phyloP scores from a whole-genome alignment of 768 basidiomycete species.

The Sistotremastrum suecicum region DNA sequence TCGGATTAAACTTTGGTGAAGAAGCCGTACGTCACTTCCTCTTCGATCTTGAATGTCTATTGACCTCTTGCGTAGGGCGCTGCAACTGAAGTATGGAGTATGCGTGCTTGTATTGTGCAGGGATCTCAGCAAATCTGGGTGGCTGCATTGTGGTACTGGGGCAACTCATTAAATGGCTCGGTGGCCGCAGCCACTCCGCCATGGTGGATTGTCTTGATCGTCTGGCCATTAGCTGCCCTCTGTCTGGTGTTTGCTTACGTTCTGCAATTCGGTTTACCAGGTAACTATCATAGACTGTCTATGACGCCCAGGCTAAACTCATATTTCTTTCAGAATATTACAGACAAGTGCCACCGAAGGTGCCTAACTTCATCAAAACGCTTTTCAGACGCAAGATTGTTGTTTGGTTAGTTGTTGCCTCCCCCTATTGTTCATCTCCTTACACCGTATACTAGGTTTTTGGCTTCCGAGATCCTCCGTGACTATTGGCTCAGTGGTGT shows the following conservation, averaged over 20 bases:
- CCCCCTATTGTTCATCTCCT: not conserved
- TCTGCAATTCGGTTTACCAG: constrained; percentile 78
- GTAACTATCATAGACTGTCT: constrained; percentile 22
- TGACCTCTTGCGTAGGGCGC: constrained; percentile 44
- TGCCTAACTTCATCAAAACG: constrained; percentile 83
- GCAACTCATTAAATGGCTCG: constrained; percentile 54
- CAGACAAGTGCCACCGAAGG: constrained; percentile 86
- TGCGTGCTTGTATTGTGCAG: constrained; percentile 86
- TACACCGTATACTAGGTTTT: constrained; percentile 34
- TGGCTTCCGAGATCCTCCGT: constrained; percentile 82
- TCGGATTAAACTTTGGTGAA: constrained; percentile 93
- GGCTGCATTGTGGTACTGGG: constrained; percentile 94
- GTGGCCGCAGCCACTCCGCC: constrained; percentile 43
- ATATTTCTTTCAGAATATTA: constrained; percentile 50
- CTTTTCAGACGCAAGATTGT: constrained; percentile 85
- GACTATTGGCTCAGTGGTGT: constrained; percentile 87
- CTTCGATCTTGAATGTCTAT: not conserved
- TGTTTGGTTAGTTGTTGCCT: constrained; percentile 39
- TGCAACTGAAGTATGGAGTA: constrained; percentile 87
- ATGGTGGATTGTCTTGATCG: constrained; percentile 71
- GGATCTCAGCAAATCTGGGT: constrained; percentile 96
- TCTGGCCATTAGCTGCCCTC: constrained; percentile 71
- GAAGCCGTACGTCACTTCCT: constrained; percentile 51
- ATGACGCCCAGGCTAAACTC: constrained; percentile 3
- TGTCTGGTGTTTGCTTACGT: constrained; percentile 69